A percentile compares a stretch with the other conserved stretches of the same genome.
Conservation (phyloP, 805 yeast genomes). For the Myxozyma lipomycoides region DNA sequence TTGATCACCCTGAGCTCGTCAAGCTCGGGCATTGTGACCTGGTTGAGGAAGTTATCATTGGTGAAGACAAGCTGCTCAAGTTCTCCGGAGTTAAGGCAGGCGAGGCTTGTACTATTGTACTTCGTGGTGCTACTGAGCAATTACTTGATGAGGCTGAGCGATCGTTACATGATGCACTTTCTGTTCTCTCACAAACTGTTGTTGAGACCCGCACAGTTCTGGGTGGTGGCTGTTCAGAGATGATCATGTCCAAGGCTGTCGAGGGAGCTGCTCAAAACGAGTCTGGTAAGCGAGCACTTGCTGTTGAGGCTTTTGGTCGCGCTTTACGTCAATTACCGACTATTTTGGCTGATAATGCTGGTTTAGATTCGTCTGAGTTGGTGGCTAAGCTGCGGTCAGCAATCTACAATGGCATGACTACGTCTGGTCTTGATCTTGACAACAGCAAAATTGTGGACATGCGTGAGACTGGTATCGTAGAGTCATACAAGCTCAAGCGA, state of each 20-base stretch:
- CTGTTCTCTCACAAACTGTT: conserved; percentile 92
- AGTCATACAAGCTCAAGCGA: conserved; percentile 82
- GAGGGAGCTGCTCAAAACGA: conserved; percentile 88
- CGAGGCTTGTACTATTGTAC: conserved; percentile 91
- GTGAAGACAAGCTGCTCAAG: conserved; percentile 85
- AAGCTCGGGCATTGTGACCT: conserved; percentile 82
- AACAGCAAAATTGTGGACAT: conserved; percentile 85
- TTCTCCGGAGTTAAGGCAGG: conserved; percentile 96
- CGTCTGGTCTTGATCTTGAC: conserved; percentile 86
- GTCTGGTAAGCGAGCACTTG: conserved; percentile 88
- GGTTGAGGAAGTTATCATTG: conserved; percentile 89
- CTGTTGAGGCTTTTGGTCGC: conserved; percentile 89
- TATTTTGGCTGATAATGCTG: conserved; percentile 94
- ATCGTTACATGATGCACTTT: conserved; percentile 92
- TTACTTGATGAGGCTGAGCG: conserved; percentile 95
- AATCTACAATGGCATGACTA: conserved; percentile 84
- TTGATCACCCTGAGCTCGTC: conserved; percentile 84
- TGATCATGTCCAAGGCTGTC: conserved; percentile 97
- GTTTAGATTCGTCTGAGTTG: conserved; percentile 87
- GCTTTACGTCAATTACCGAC: conserved; percentile 95
- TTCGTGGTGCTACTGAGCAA: conserved; percentile 97
- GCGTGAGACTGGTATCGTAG: conserved; percentile 90
- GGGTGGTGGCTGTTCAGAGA: conserved; percentile 93
- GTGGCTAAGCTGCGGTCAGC: conserved; percentile 87
- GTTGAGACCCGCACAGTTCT: conserved; percentile 84